Evolutionary conservation across 805 yeast genomes (phyloP).

Genomic region (Cyberlindnera saturnus): DNA sequence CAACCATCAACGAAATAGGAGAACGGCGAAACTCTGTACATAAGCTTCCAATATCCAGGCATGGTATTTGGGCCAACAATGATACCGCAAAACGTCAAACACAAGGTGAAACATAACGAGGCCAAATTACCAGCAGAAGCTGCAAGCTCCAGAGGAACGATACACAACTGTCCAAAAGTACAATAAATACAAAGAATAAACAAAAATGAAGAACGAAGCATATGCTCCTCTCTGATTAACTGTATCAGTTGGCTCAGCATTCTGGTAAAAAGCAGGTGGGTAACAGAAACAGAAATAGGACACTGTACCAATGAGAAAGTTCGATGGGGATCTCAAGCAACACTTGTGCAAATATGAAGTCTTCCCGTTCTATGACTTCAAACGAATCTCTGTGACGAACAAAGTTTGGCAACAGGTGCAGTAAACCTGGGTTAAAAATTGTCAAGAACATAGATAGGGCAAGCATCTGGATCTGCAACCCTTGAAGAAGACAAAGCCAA

Average conservation of each 20-base stretch:
- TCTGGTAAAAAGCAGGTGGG: conserved; percentile 50
- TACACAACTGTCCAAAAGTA: conserved; percentile 50
- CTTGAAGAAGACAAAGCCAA: conserved; percentile 72
- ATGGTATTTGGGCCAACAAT: conserved; percentile 48
- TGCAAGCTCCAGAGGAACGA: conserved; percentile 52
- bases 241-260: conserved; percentile 2
- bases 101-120: conserved; percentile 51
- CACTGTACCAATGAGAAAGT: conserved; percentile 54
- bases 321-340: conserved; percentile 68
- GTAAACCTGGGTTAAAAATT: conserved; percentile 48
- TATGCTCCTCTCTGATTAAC: conserved; percentile 12
- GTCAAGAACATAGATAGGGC: conserved; percentile 64
- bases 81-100: conserved; percentile 74
- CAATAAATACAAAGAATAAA: conserved; percentile 48
- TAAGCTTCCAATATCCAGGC: conserved; percentile 76
- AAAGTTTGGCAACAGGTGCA: conserved; percentile 60
- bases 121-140: conserved; percentile 62
- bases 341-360: conserved; percentile 58
- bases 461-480: conserved; percentile 80
- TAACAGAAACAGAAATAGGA: conserved; percentile 62
- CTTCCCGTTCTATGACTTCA: conserved; percentile 69
- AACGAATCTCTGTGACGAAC: conserved; percentile 58
- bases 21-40: conserved; percentile 68
- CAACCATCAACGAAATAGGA: conserved; percentile 57
- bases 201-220: conserved; percentile 33